Percentiles rank a stretch among this genome's conserved stretches.
These are phyloP conservation scores for Picea abies DNA, from an alignment of 83 land plant genomes.

Conservation along the genomic window DNA sequence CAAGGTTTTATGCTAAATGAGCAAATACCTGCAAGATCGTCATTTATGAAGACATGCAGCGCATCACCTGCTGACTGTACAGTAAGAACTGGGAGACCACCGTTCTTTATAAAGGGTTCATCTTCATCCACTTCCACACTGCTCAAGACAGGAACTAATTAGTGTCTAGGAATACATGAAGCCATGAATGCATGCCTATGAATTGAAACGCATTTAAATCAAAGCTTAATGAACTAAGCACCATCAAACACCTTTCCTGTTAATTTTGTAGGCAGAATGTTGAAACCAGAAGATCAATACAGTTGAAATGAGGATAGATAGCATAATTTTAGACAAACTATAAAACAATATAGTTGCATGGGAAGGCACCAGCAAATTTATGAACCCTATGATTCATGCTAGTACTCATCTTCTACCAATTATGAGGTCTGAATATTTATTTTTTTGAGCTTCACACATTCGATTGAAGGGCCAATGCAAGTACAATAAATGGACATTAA, in stretches of 20 bases:
- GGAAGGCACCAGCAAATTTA: not conserved
- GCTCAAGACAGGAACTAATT: not conserved
- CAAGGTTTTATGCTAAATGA: not conserved
- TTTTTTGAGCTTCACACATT: not conserved
- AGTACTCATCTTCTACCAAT: not conserved
- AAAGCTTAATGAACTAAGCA: not conserved
- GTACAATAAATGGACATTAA: not conserved
- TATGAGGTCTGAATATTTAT: not conserved
- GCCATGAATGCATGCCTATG: not conserved
- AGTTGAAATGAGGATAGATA: not conserved
- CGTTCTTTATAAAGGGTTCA: slow-evolving; percentile 54
- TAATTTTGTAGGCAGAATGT: not conserved
- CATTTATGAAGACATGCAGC: slow-evolving; percentile 65
- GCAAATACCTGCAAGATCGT: slow-evolving; percentile 53
- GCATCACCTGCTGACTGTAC: slow-evolving; percentile 75
- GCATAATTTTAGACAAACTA: not conserved
- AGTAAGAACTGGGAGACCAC: slow-evolving; percentile 51
- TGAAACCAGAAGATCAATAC: not conserved
- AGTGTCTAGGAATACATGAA: not conserved
- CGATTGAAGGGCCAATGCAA: no score
- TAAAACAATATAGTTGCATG: not conserved
- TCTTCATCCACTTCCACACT: slow-evolving; percentile 48
- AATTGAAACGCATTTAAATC: not conserved
- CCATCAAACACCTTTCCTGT: not conserved
- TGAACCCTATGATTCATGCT: not conserved